These are phyloP conservation scores for Porcisia hertigi DNA, from an alignment of 208 protist species.

Conservation along the genomic window DNA sequence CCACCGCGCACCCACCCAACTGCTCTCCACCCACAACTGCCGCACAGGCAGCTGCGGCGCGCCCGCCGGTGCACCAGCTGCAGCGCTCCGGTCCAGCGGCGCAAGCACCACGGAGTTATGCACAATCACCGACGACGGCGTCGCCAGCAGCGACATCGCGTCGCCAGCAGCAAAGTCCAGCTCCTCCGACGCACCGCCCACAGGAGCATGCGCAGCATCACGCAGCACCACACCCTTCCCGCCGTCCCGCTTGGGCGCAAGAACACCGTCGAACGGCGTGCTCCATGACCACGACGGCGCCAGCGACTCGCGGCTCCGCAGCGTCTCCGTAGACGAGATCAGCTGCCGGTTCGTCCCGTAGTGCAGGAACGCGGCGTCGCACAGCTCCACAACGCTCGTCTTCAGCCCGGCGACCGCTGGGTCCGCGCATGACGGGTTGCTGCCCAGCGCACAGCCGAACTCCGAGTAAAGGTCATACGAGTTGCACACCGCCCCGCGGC, in stretches of 20 bases:
- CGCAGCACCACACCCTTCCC: not conserved
- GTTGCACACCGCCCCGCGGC: slow-evolving; percentile 14
- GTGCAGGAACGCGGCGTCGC: slow-evolving; percentile 41
- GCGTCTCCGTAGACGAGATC: slow-evolving; percentile 32
- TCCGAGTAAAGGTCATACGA: slow-evolving; percentile 51
- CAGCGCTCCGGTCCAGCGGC: slow-evolving; percentile 19
- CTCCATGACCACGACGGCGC: slow-evolving; percentile 28
- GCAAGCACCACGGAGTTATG: slow-evolving; percentile 30
- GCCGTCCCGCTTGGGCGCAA: slow-evolving; percentile 13
- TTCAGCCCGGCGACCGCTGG: slow-evolving; percentile 22
- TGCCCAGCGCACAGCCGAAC: slow-evolving; percentile 40
- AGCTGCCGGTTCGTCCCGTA: slow-evolving; percentile 45
- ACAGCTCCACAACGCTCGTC: slow-evolving; percentile 38
- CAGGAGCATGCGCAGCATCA: not conserved
- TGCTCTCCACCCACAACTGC: slow-evolving; percentile 54
- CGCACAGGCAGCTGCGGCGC: not conserved
- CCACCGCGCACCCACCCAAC: slow-evolving; percentile 34
- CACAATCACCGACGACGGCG: slow-evolving; percentile 28
- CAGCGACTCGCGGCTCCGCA: slow-evolving; percentile 29
- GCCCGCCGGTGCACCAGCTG: not conserved
- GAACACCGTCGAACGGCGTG: slow-evolving; percentile 26
- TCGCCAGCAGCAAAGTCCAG: slow-evolving; percentile 25
- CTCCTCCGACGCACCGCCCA: not conserved
- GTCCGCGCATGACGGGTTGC: slow-evolving; percentile 6
- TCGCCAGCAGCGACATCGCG: slow-evolving; percentile 32